A percentile compares a stretch with the other conserved stretches of the same genome.
These are phyloP conservation scores for Geotrichum armillariae DNA, from an alignment of 1,139 yeast genomes.

Conservation along the genomic window DNA sequence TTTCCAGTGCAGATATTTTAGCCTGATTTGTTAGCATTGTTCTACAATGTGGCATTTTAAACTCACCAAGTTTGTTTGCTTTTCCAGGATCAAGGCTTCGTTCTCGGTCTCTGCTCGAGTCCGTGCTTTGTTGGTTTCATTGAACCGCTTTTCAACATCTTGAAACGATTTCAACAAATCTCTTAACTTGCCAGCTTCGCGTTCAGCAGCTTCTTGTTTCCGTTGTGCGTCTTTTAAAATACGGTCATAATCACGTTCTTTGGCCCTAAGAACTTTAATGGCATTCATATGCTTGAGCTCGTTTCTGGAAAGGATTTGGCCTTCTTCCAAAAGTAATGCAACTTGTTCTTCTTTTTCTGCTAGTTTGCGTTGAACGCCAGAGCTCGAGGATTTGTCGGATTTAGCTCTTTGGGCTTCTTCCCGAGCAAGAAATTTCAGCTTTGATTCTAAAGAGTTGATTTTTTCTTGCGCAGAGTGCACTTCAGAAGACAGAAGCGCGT, in stretches of 20 bases:
- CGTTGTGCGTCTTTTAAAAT: constrained; percentile 27
- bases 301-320: constrained; percentile 70
- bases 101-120: constrained; percentile 29
- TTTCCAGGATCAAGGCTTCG: constrained; percentile 27
- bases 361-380: constrained; percentile 31
- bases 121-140: constrained; percentile 25
- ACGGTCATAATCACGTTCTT: constrained; percentile 42
- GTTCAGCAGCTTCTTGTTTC: constrained; percentile 28
- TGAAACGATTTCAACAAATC: constrained; percentile 25
- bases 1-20: constrained; percentile 26
- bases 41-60: not conserved
- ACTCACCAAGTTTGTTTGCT: constrained; percentile 16
- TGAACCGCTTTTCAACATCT: constrained; percentile 27
- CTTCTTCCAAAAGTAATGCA: constrained; percentile 69
- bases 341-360: constrained; percentile 57
- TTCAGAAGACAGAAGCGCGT: constrained; percentile 21
- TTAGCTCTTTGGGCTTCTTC: constrained; percentile 33
- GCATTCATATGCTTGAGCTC: constrained; percentile 71
- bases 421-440: constrained; percentile 31
- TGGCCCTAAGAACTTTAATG: constrained; percentile 59
- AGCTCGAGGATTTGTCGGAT: constrained; percentile 23
- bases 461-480: constrained; percentile 25
- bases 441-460: constrained; percentile 31
- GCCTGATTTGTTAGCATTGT: constrained; percentile 8
- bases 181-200: constrained; percentile 25